phyloP scores from a whole-genome alignment of 2,329 filamentous ascomycete genomes.

The Alternaria alternata region DNA sequence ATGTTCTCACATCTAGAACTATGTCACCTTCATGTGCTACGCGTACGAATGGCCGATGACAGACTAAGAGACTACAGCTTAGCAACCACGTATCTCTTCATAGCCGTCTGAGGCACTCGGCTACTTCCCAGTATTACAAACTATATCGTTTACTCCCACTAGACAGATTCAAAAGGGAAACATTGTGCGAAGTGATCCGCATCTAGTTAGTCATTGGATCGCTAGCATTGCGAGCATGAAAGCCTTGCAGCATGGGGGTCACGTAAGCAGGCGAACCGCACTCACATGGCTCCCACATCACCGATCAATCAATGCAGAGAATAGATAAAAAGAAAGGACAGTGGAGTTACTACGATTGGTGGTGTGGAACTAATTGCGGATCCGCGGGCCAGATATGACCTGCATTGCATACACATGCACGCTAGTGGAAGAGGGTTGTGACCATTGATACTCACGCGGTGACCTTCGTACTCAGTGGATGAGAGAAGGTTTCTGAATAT shows the following conservation, averaged over 20 bases:
- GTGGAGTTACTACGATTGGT: neutral
- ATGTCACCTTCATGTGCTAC: neutral
- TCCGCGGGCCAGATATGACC: neutral
- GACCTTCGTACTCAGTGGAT: neutral
- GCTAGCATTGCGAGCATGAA: neutral
- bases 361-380: neutral
- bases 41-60: too few species aligned
- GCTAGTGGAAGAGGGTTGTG: neutral
- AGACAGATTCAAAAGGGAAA: neutral
- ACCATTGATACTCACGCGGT: neutral
- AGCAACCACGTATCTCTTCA: neutral
- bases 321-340: neutral
- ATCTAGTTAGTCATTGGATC: neutral
- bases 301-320: neutral
- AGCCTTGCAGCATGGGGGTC: conserved; percentile 2
- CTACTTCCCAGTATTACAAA: neutral
- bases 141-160: neutral
- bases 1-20: neutral
- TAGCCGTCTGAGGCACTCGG: neutral
- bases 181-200: neutral
- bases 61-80: neutral
- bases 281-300: neutral
- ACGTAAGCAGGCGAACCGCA: neutral
- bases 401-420: conserved; percentile 9
- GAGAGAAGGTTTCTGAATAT: neutral